These are phyloP conservation scores for Crithidia acanthocephali DNA, from an alignment of 208 protist species.

Conservation along the genomic window DNA sequence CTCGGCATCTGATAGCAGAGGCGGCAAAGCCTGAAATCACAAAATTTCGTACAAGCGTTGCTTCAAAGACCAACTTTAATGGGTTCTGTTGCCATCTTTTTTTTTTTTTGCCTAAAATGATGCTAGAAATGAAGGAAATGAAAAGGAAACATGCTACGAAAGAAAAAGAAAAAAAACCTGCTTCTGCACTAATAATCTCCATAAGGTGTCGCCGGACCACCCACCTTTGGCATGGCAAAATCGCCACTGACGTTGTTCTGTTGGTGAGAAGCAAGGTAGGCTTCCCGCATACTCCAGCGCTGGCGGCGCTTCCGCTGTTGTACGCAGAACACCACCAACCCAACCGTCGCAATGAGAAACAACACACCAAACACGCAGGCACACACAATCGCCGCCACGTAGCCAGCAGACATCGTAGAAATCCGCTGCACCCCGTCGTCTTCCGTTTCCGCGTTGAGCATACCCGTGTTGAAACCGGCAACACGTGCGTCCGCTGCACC, in stretches of 20 bases:
- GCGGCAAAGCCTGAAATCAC: too few species aligned
- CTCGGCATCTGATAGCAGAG: too few species aligned
- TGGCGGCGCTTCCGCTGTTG: background rate
- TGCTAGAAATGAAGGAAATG: background rate
- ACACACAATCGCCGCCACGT: slow-evolving; percentile 22
- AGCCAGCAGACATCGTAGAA: background rate
- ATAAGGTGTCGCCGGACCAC: background rate
- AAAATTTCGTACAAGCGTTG: too few species aligned
- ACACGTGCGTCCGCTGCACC: background rate
- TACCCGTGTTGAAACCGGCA: background rate
- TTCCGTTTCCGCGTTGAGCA: background rate
- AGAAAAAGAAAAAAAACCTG: slow-evolving; percentile 5
- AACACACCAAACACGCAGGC: slow-evolving; percentile 29
- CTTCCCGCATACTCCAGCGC: background rate
- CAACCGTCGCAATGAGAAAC: slow-evolving; percentile 16
- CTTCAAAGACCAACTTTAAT: too few species aligned
- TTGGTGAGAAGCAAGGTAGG: background rate
- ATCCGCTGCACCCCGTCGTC: too few species aligned
- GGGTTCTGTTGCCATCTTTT: too few species aligned
- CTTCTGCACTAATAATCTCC: background rate
- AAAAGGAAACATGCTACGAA: background rate
- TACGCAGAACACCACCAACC: background rate
- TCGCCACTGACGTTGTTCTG: slow-evolving; percentile 1
- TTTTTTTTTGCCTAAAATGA: too few species aligned
- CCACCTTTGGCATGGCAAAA: background rate